Base-by-base conservation (phyloP, 495 filamentous ascomycete genomes). In the Trichoderma asperelloides region DNA sequence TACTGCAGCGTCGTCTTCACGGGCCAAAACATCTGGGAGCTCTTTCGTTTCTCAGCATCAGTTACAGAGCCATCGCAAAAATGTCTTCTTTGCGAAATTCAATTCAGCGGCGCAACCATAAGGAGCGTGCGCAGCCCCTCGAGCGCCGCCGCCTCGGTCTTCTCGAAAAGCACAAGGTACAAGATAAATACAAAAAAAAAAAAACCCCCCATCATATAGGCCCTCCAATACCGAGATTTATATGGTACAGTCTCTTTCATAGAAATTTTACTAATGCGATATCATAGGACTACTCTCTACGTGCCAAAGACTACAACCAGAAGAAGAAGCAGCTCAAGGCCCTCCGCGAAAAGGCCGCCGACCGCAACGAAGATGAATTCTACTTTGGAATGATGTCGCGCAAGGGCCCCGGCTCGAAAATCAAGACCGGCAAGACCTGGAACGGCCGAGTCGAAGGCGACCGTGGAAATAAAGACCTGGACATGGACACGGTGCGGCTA, bases 331-430 rank as follows among this genome's bases (percentile, higher is more conserved):
- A 88, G 37, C 81, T 97, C 55, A 88, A 89, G 74, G 83, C 85
- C 2, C 86, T 98, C 21, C 84, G 87, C 70, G 82, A 88, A 68
- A 97, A 96, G 78, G 94, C 89, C 27, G 82, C 85, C 66, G 87
- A 95, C 51, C 88, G 91, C 69, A 98, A 98, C 76, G 92, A 93
- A 49, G 95, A 98, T 86, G 93, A 97, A 77, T 98, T 98, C 81
- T 88, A 91, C 78, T 97, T 91, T 73, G 89, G 88, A 28, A 98
- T 98, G 95, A 84, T 96, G 76, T 84, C 80, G 63, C 80, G 81
- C 40, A 71, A 74, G 39, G 81, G 81, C 21, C 77, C 77, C 9
- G 68, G 77, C 12, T 74, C 77, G 16, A 55, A 64, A 21, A 49
- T 74, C 23, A 82, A 79, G 43, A 74, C 73, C 3, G 78, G 78